phyloP scores from a whole-genome alignment of 2,329 filamentous ascomycete genomes.

The Aspergillus brunneoviolaceus region DNA sequence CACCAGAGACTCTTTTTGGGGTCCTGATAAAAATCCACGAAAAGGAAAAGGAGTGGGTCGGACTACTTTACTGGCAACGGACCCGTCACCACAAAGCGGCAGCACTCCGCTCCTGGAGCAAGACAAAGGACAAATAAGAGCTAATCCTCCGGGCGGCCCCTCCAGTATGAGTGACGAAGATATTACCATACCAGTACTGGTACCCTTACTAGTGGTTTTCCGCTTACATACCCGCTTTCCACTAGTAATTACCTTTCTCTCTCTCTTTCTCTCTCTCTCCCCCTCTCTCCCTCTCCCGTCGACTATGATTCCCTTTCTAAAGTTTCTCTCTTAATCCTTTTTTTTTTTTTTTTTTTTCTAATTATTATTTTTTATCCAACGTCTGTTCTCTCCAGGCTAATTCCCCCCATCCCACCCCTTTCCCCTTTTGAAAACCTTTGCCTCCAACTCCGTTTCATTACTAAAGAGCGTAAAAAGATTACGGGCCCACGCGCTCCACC shows the following conservation, averaged over 20 bases:
- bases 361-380: neutral
- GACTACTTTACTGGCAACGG: conserved; percentile 18
- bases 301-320: conserved; percentile 3
- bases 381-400: neutral
- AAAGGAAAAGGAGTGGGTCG: conserved; percentile 21
- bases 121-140: conserved; percentile 18
- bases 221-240: conserved; percentile 17
- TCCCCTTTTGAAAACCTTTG: conserved; percentile 2
- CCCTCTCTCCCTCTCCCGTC: conserved; percentile 2
- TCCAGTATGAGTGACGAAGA: conserved; percentile 5
- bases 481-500: conserved; percentile 33
- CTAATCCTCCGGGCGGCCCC: conserved; percentile 16
- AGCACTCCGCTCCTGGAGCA: conserved; percentile 18
- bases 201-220: conserved; percentile 15
- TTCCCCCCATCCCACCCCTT: neutral
- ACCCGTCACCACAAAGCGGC: conserved; percentile 27
- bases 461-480: conserved; percentile 21
- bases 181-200: conserved; percentile 18
- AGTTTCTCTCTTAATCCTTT: neutral
- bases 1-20: conserved; percentile 4
- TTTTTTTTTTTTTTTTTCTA: neutral
- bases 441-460: conserved; percentile 11
- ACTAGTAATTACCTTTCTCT: neutral
- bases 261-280: neutral
- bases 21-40: conserved; percentile 17